A percentile compares a stretch with the other conserved stretches of the same genome.
Conservation (phyloP, 768 basidiomycete genomes). For the Rhizopogon vulgaris region DNA sequence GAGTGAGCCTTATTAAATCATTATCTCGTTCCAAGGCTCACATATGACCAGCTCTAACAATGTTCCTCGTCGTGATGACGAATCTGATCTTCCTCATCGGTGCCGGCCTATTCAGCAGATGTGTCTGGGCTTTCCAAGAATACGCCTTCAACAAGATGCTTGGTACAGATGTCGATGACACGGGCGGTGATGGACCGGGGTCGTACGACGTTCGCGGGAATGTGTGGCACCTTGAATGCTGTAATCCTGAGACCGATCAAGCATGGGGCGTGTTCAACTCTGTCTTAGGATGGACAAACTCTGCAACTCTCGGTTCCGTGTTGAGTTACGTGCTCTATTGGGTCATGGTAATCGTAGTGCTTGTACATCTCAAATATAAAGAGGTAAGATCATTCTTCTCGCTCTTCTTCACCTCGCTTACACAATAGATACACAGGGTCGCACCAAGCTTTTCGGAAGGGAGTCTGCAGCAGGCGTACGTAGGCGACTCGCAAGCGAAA, state of each 20-base stretch:
- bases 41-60: slow-evolving; percentile 48
- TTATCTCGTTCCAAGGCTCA: background rate
- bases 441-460: slow-evolving; percentile 52
- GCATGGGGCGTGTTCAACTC: slow-evolving; percentile 84
- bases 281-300: slow-evolving; percentile 87
- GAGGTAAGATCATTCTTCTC: slow-evolving; percentile 33
- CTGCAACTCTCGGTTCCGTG: slow-evolving; percentile 73
- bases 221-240: slow-evolving; percentile 87
- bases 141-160: slow-evolving; percentile 63
- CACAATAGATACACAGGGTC: slow-evolving; percentile 37
- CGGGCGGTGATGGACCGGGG: slow-evolving; percentile 72
- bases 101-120: slow-evolving; percentile 84
- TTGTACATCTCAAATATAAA: slow-evolving; percentile 63
- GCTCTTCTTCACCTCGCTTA: background rate
- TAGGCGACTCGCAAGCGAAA: slow-evolving; percentile 23
- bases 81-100: slow-evolving; percentile 91
- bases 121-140: slow-evolving; percentile 65
- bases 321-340: slow-evolving; percentile 92
- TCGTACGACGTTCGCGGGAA: slow-evolving; percentile 75
- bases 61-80: slow-evolving; percentile 91
- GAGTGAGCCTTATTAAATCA: slow-evolving; percentile 35
- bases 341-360: slow-evolving; percentile 66
- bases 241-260: slow-evolving; percentile 51
- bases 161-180: slow-evolving; percentile 67
- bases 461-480: slow-evolving; percentile 46